Evolutionary conservation across 2,329 filamentous ascomycete genomes (phyloP), one percentile per base, ranked within the genome.

Genomic region (Trichoderma harzianum): DNA sequence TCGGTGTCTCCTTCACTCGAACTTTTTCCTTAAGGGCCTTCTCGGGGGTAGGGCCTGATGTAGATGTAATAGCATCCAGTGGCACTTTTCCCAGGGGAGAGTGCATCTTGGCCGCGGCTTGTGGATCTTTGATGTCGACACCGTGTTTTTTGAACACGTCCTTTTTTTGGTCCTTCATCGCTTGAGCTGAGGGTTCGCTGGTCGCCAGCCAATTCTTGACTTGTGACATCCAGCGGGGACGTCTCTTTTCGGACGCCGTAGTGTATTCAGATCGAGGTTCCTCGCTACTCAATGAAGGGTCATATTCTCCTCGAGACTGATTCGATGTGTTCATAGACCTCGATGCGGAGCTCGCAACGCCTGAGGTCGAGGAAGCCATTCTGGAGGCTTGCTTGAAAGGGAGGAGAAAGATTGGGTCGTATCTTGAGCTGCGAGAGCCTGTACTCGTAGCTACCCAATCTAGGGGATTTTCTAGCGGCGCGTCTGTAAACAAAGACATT

Each of bases 161-260:
- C 67, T 79, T 82, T 74, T 83, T 84, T 73, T 86, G 84, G 16
- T 83, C 77, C 74, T 83, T 85, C 74, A 86, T 79, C 1, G 85
- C 86, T 58, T 85, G 83, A 2, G 81, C 80, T 0, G 86, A 87
- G 12, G 86, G 86, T 73, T 88, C 86, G 62, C 83, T 85, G 26
- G 82, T 80, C 2, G 80, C 80, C 8, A 87, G 76, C 86, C 86
- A 88, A 58, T 80, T 81, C 72, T 85, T 88, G 62, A 86, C 76
- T 32, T 84, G 82, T 7, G 78, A 78, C 26, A 85, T 70, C 83
- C 84, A 86, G 47, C 76, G 72, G n/a, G 75, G 72, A 68, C 78
- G 81, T 32, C 75, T 67, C 39, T 78, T 79, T 24, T 72, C 43
- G 69, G 73, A 36, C 39, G 14, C 28, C 3, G 30, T 26, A 3